Evolutionary conservation across 371 early-diverging fungal species (phyloP), one percentile per base, ranked within the genome.

Genomic region (Mucor racemosus): DNA sequence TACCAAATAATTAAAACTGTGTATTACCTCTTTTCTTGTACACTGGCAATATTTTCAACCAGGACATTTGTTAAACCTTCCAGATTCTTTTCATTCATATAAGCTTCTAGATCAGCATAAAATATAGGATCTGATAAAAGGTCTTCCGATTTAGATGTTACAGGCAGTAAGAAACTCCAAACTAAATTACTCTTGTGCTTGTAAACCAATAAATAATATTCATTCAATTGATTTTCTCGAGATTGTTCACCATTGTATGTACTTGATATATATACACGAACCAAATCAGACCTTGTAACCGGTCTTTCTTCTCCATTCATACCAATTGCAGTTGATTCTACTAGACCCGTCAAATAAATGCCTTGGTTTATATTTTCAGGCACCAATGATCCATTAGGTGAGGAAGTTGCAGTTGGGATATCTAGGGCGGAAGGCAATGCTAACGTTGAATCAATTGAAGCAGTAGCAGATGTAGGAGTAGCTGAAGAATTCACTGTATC

Each of bases 201-300:
- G 62, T 82, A 86, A 0, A 81, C 67, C 2, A 89, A 50, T 9
- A 84, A 69, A 58, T 81, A 82, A 44, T 86, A 84, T 66, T 89
- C 78, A 38, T 63, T 60, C 67, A 76, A 69, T 26, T 65, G 71
- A 6, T 70, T 64, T 2, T 64, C 64, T 2, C 42, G 11, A 0
- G 17, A 38, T 62, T 54, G 58, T 26, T 72, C 67, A 15, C 57
- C 64, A 19, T 64, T 55, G 17, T 67, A 36, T 21, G 48, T 26
- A 41, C 73, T 76, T 35, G 62, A 62, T 10, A 84, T 44, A 65
- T 81, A 77, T 0, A 84, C 81, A n/a, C 79, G 76, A 3, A 76
- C 76, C 0, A 81, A 60, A n/a, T 84, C 79, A 31, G 64, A 61
- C 21, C 64, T 63, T 7, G 67, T 70, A 5, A 63, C 61, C 0